These are phyloP conservation scores for Brassica cretica DNA, from an alignment of 345 rosid genomes.

Conservation along the genomic window DNA sequence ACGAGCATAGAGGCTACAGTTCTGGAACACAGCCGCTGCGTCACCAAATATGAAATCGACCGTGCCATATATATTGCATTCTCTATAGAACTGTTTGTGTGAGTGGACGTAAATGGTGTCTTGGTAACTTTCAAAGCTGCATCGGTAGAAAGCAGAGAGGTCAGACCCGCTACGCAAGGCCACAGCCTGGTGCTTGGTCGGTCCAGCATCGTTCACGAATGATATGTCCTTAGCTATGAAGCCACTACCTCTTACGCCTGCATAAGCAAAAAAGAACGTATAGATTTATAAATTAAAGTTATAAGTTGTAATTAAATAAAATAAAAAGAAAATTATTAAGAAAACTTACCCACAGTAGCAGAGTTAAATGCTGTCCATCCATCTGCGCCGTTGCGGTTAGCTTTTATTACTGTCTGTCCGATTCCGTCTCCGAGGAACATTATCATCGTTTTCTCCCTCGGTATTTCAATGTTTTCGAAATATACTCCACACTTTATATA, in stretches of 20 bases:
- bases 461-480: constrained; percentile 75
- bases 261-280: constrained; percentile 1
- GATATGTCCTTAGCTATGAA: constrained; percentile 81
- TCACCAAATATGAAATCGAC: constrained; percentile 76
- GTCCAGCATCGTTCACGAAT: constrained; percentile 77
- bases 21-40: constrained; percentile 69
- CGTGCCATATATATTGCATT: constrained; percentile 75
- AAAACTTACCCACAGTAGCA: constrained; percentile 78
- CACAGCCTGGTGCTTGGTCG: constrained; percentile 83
- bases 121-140: constrained; percentile 81
- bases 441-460: constrained; percentile 51
- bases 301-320: too few relatives aligned
- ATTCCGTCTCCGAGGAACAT: constrained; percentile 90
- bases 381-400: constrained; percentile 53
- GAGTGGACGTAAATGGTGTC: constrained; percentile 68
- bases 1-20: constrained; percentile 69
- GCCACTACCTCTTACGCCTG: constrained; percentile 69
- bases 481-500: constrained; percentile 73
- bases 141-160: constrained; percentile 65
- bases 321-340: neutral
- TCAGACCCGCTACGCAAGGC: constrained; percentile 72
- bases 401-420: constrained; percentile 71
- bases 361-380: constrained; percentile 85
- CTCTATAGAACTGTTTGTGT: constrained; percentile 68
- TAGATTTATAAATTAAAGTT: neutral